Base-by-base conservation (phyloP, 345 rosid species). In the Erodium maritimum region DNA sequence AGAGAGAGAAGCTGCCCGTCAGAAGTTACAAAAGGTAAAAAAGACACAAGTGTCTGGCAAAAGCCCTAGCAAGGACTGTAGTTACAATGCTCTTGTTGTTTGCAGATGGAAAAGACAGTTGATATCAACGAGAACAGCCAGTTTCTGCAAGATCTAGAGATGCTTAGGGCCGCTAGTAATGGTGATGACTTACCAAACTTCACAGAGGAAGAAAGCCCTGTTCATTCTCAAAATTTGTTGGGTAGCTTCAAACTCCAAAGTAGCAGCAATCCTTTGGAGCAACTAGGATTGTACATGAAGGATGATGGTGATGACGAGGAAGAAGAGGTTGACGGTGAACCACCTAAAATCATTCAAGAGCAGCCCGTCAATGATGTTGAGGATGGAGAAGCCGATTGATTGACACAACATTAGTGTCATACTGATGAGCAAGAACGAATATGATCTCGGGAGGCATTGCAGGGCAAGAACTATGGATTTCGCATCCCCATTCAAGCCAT, bases 1-100 rank as follows among this genome's bases (percentile, higher is more conserved):
- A 53, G 91, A 88, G 72, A 80, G 97, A 76, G 96, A 91, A 76
- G 95, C 88, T 61, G 90, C 95, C 54, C 90, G 97, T 4, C 96
- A 79, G 67, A 90, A 88, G 59, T 74, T 91, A 76, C 82, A 65
- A 68, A 62, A 79, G 88, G 97, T 91, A 64, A 73, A 21, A 10
- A 10, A 1, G 9, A 21, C 29, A 29, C 10, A 42, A 42, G 12
- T 42, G 12, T 42, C 48, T 42, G 48, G 48, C 14, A 42, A 14
- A 42, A 42, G 48, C 17, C 14, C 3, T 10, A 42, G 16, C 14
- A 42, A 10, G 17, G 48, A 10, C 3, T 7, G 3, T 42, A 42
- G 37, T 42, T 42, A 42, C 17, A 42, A 42, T 42, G 14, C 12
- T 42, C 14, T 42, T 0, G 48, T 14, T 42, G 48, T 42, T 42